Conservation (phyloP, 2,329 filamentous ascomycete species). For the Colletotrichum simmondsii region DNA sequence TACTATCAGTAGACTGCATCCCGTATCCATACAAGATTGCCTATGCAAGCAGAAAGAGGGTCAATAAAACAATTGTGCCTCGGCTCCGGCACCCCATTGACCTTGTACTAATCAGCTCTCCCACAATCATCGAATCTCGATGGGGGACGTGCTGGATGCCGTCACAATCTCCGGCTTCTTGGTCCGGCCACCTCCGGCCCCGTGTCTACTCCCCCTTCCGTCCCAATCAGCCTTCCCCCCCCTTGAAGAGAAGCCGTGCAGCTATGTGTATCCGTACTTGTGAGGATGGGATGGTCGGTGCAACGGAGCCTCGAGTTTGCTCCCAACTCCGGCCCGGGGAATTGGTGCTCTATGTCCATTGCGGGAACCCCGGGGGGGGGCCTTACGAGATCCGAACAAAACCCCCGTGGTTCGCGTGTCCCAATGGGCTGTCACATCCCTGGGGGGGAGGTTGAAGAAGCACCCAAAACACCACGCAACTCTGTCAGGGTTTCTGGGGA, state of each 20-base stretch:
- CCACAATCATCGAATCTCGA: neutral
- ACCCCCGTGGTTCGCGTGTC: neutral
- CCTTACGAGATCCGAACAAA: neutral
- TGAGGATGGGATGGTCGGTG: conserved; percentile 15
- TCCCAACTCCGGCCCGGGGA: conserved; percentile 15
- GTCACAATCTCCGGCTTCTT: conserved; percentile 30
- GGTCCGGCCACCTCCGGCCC: conserved; percentile 21
- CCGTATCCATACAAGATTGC: neutral
- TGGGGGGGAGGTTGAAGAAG: conserved; percentile 2
- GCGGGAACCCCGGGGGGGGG: neutral
- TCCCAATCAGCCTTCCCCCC: neutral
- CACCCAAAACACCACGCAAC: neutral
- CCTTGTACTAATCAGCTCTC: neutral
- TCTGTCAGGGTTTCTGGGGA: conserved; percentile 8
- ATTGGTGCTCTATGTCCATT: neutral
- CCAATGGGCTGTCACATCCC: conserved; percentile 8
- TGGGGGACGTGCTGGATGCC: conserved; percentile 4
- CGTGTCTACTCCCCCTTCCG: conserved; percentile 9
- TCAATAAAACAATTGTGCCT: conserved; percentile 24
- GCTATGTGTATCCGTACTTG: neutral
- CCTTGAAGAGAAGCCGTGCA: neutral
- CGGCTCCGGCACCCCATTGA: conserved; percentile 29
- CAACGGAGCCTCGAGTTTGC: conserved; percentile 7
- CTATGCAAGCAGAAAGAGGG: conserved; percentile 12
- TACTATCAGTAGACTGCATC: neutral